Evolutionary conservation across 768 basidiomycete genomes (phyloP).

Genomic region (Auricularia heimuer): DNA sequence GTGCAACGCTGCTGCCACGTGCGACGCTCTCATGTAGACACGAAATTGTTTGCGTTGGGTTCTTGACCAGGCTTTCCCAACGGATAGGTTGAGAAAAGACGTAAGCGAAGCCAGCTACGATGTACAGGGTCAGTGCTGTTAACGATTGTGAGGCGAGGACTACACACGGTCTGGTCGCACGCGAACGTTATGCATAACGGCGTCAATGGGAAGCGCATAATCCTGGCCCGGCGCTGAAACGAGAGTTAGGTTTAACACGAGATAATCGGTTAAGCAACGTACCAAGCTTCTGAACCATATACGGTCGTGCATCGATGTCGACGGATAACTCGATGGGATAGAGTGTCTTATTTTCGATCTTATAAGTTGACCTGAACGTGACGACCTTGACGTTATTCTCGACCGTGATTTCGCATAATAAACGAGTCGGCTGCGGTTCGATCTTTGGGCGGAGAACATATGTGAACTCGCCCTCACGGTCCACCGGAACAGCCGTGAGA

Average conservation of each 20-base stretch:
- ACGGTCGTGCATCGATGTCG: constrained; percentile 46
- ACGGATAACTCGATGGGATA: constrained; percentile 89
- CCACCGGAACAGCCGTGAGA: constrained; percentile 79
- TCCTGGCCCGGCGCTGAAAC: constrained; percentile 67
- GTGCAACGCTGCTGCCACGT: constrained; percentile 33
- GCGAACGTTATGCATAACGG: constrained; percentile 71
- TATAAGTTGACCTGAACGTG: constrained; percentile 85
- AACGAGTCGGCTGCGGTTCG: constrained; percentile 64
- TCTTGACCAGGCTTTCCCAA: constrained; percentile 78
- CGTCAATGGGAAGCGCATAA: constrained; percentile 83
- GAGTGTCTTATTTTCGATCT: constrained; percentile 81
- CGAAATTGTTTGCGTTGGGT: constrained; percentile 59
- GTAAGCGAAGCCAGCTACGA: constrained; percentile 87
- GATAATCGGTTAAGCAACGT: constrained; percentile 12
- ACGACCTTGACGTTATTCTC: constrained; percentile 90
- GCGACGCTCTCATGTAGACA: constrained; percentile 34
- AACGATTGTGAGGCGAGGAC: neutral
- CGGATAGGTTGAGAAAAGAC: constrained; percentile 82
- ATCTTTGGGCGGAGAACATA: constrained; percentile 76
- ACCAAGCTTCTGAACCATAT: constrained; percentile 77
- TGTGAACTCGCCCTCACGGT: constrained; percentile 84
- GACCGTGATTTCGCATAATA: constrained; percentile 84
- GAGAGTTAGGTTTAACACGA: neutral
- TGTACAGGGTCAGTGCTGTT: neutral
- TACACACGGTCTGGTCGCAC: constrained; percentile 86